Conservation (phyloP, 805 yeast species). For the Kodamaea fukazawae region DNA sequence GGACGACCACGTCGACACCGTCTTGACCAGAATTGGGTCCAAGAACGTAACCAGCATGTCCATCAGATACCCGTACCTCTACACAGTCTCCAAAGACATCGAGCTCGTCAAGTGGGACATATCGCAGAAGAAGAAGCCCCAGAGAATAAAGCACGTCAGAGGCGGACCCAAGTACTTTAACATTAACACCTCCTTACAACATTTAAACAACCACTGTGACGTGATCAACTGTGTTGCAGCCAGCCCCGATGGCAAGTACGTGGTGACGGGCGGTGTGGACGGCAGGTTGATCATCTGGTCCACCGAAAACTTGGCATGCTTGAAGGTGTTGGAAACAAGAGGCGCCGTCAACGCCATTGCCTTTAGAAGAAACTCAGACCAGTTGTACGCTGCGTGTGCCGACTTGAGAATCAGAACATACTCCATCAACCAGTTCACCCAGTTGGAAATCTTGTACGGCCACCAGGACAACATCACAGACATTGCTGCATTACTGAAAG, state of each 20-base stretch:
- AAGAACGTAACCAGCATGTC: constrained; percentile 55
- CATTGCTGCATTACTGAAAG: constrained; percentile 76
- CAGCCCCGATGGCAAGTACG: constrained; percentile 80
- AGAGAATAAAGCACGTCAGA: constrained; percentile 57
- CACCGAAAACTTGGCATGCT: constrained; percentile 68
- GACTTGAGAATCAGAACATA: constrained; percentile 88
- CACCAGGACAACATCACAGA: constrained; percentile 90
- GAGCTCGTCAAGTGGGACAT: constrained; percentile 80
- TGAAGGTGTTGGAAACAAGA: constrained; percentile 74
- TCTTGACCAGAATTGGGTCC: constrained; percentile 57
- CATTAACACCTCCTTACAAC: constrained; percentile 44
- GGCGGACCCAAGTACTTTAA: constrained; percentile 53
- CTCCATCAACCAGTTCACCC: constrained; percentile 81
- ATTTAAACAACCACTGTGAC: constrained; percentile 67
- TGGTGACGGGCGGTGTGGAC: constrained; percentile 90
- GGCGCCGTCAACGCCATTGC: constrained; percentile 70
- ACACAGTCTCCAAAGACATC: constrained; percentile 79
- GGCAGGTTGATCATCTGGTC: constrained; percentile 83
- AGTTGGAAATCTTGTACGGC: constrained; percentile 88
- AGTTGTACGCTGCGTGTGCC: constrained; percentile 87
- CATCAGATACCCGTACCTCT: constrained; percentile 60
- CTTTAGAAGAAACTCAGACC: constrained; percentile 79
- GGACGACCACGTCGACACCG: constrained; percentile 34
- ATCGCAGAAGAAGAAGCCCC: constrained; percentile 51
- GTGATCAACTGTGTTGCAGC: constrained; percentile 78